phyloP scores from a whole-genome alignment of 1,284 basidiomycete species.

The Fomitopsis betulina region DNA sequence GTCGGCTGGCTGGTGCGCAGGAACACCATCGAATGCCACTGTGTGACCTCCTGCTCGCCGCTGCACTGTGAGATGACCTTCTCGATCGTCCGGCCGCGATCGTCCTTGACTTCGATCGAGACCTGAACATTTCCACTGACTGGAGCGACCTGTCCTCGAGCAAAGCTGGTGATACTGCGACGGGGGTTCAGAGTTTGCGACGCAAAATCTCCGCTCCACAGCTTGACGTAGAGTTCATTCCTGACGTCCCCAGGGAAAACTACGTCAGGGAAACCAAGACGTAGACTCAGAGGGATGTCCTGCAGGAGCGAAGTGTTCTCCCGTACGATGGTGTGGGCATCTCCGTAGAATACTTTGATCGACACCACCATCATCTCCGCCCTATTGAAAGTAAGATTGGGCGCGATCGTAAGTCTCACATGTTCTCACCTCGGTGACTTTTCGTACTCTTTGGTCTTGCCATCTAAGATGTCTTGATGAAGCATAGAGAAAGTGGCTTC shows the following conservation, averaged over 20 bases:
- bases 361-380: constrained; percentile 87
- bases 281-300: constrained; percentile 77
- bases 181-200: constrained; percentile 46
- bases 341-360: constrained; percentile 87
- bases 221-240: constrained; percentile 93
- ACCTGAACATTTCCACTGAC: constrained; percentile 81
- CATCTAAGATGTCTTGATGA: constrained; percentile 91
- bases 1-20: constrained; percentile 82
- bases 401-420: background rate
- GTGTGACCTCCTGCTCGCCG: constrained; percentile 76
- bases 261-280: constrained; percentile 96
- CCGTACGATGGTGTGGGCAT: constrained; percentile 67
- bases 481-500: constrained; percentile 89
- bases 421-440: constrained; percentile 72
- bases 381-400: constrained; percentile 33
- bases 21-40: constrained; percentile 90
- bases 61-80: constrained; percentile 80
- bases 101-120: constrained; percentile 81
- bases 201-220: constrained; percentile 86
- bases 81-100: constrained; percentile 71
- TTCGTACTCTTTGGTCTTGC: constrained; percentile 77
- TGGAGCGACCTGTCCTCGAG: constrained; percentile 50
- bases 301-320: constrained; percentile 88
- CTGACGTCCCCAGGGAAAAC: constrained; percentile 91
- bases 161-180: constrained; percentile 59